Evolutionary conservation across 2,329 filamentous ascomycete species (phyloP).

Genomic region (Aspergillus calidoustus): DNA sequence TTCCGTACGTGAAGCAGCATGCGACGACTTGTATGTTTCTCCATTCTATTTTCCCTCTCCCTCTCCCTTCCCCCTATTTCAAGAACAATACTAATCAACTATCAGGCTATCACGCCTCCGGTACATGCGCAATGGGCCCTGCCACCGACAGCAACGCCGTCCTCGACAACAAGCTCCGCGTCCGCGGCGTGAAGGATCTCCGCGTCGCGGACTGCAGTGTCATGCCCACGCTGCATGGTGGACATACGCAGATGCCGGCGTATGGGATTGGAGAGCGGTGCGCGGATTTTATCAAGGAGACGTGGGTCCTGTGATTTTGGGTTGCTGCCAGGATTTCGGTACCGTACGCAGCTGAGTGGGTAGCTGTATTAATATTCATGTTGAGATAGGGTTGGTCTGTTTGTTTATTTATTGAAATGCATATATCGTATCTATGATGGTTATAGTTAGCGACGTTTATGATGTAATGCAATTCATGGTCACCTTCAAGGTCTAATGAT

Average conservation of each 20-base stretch:
- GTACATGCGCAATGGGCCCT: conserved; percentile 62
- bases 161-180: conserved; percentile 58
- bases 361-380: no score
- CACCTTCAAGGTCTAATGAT: not conserved
- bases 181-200: conserved; percentile 58
- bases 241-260: conserved; percentile 62
- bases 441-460: not conserved
- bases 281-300: conserved; percentile 56
- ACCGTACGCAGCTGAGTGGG: not conserved
- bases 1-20: conserved; percentile 60
- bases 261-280: conserved; percentile 63
- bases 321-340: not conserved
- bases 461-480: not conserved
- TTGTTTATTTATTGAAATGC: no score
- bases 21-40: conserved; percentile 62
- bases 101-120: conserved; percentile 60
- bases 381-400: no score
- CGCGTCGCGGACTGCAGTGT: conserved; percentile 59
- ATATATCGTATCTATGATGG: no score
- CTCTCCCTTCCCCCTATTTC: not conserved
- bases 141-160: conserved; percentile 55
- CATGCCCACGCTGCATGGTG: conserved; percentile 57
- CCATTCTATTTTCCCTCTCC: not conserved
- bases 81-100: not conserved
- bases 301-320: conserved; percentile 22